Percentiles rank a stretch among this genome's conserved stretches.
phyloP scores from a whole-genome alignment of 176 grass and related monocot genomes.

The Poa annua region DNA sequence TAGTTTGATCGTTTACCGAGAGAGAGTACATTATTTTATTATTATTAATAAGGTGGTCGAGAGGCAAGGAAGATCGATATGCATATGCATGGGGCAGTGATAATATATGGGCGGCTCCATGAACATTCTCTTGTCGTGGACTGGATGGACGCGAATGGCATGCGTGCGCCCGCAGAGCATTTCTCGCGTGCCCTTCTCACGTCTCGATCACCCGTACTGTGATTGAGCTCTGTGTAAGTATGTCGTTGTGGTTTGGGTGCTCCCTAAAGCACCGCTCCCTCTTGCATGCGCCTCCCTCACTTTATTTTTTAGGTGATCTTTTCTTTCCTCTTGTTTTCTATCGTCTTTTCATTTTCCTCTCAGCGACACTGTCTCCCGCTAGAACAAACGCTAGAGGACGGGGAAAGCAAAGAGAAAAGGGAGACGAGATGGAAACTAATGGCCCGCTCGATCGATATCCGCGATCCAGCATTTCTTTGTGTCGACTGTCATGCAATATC shows the following conservation, averaged over 20 bases:
- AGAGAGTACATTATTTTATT: neutral
- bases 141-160: conserved; percentile 50
- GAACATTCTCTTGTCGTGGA: conserved; percentile 41
- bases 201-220: conserved; percentile 11
- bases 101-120: conserved; percentile 27
- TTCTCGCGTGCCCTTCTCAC: neutral
- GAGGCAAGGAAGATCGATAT: neutral
- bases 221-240: neutral
- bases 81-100: neutral
- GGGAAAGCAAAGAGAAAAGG: neutral
- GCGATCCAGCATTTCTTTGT: neutral
- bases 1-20: no score
- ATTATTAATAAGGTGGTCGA: neutral
- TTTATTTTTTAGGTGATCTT: neutral
- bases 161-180: conserved; percentile 47
- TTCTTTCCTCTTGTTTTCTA: neutral
- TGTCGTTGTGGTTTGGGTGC: conserved; percentile 34
- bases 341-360: conserved; percentile 26
- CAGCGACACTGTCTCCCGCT: conserved; percentile 21
- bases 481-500: neutral
- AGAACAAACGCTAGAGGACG: conserved; percentile 28
- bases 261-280: conserved; percentile 39
- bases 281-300: neutral
- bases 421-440: neutral
- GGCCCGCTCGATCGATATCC: neutral